Base-by-base conservation (phyloP, 202 grass and related monocot species). In the Panicum virgatum region DNA sequence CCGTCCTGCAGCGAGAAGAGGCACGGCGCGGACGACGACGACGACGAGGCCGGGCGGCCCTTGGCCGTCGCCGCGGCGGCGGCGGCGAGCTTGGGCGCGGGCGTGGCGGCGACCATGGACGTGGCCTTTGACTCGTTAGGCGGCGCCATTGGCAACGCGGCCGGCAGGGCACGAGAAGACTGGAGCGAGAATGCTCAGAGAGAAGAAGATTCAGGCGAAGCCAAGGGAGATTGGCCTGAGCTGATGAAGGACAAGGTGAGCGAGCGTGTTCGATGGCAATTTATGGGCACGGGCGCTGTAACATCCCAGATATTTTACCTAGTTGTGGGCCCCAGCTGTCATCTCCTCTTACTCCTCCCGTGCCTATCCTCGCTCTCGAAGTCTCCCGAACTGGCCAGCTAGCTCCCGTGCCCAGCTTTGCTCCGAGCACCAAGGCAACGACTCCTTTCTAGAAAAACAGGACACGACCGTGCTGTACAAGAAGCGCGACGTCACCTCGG, bases 1-100 rank as follows among this genome's bases (percentile, higher is more conserved):
- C 76, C 60, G 60, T 78, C 60, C 19, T 10, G 5, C 19, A 78
- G 44, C 27, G 75, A 50, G 44, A 79, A 79, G 61, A 52, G 6
- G 76, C 45, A 18, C 0, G 29, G 30, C 29, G 27, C 0, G 3
- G 25, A 0, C 25, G 39, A 5, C 27, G 39, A 8, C 25, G 25
- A 0, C 25, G 39, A 5, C 27, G 39, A 8, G 16, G 25, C 1
- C 16, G 16, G 3, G 9, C 0, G 19, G 42, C 10, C 9, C 9
- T 13, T 62, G 54, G 9, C n/a, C 3, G 19, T 9, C 19, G 9
- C 7, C 14, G 20, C 0, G 38, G 11, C 4, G 52, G n/a, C 8
- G 54, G 22, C 1, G 37, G 20, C 26, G 48, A 29, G 22, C 2
- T 30, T 61, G 22, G 72, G 52, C 36, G 37, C 1, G 3, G 62